Base-by-base conservation (phyloP, 805 yeast genomes). In the Saccharomyces jurei region DNA sequence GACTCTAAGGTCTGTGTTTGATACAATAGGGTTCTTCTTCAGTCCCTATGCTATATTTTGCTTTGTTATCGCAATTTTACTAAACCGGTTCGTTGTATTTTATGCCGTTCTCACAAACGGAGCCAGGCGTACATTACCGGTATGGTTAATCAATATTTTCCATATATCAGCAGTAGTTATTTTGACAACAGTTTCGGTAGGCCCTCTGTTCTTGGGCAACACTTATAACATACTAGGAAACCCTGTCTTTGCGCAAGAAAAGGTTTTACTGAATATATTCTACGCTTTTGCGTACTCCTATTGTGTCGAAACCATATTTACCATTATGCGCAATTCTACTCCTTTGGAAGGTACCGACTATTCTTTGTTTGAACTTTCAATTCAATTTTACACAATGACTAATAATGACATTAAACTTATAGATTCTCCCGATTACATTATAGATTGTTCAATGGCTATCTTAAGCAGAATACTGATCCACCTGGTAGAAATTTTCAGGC, bases 401-500 rank as follows among this genome's bases (percentile, higher is more conserved):
- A 59, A 56, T 52, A 10, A 21, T 46, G 4, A 26, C 30, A 10
- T 22, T 5, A 32, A 30, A 22, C 8, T 26, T 6, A 6, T 48
- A 27, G 28, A 29, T 13, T 32, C 46, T 3, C 25, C 32, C 1
- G 51, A 26, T 27, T 54, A 50, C 36, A 11, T 54, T 10, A 2
- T 55, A 10, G 67, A 66, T 2, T 76, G 83, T n/a, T 56, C 82
- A 6, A 78, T 81, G 61, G 83, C 86, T 55, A 66, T 86, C 0
- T 53, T 76, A 0, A 82, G 81, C 55, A 90, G 87, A 60, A 58
- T 85, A 9, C 69, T 78, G 17, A 78, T 84, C 50, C 96, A 89
- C 57, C 2, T 82, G 1, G 79, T 88, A 36, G 88, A 85, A 1
- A 59, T 86, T 49, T 63, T 81, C 36, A 76, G 81, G 58, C 60